These are phyloP conservation scores for carrot (Daucus carota) DNA, from an alignment of 129 eudicot genomes.

Conservation along the genomic window DNA sequence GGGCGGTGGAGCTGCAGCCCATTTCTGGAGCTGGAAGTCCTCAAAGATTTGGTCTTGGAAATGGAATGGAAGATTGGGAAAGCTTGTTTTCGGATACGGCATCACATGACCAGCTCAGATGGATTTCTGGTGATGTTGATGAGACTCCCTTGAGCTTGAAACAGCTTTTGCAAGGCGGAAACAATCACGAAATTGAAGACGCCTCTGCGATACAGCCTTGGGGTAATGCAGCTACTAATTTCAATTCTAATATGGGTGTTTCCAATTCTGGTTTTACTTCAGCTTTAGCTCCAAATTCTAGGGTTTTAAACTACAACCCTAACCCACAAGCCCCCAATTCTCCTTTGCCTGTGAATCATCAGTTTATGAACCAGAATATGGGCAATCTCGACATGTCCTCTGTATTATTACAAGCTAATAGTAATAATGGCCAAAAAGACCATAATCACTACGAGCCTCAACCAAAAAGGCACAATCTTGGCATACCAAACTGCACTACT, in stretches of 20 bases:
- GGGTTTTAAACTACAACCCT: not conserved
- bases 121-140: slow-evolving; percentile 58
- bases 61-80: slow-evolving; percentile 60
- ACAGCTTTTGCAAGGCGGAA: slow-evolving; percentile 31
- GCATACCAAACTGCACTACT: slow-evolving; percentile 3
- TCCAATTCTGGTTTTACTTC: slow-evolving; percentile 14
- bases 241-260: slow-evolving; percentile 12
- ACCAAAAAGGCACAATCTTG: slow-evolving; percentile 26
- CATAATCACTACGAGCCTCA: slow-evolving; percentile 23
- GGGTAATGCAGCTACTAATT: slow-evolving; percentile 14
- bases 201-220: slow-evolving; percentile 4
- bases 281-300: slow-evolving; percentile 16
- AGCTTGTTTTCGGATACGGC: slow-evolving; percentile 42
- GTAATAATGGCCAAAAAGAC: not conserved
- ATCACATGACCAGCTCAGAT: slow-evolving; percentile 50
- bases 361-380: slow-evolving; percentile 4
- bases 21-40: slow-evolving; percentile 27
- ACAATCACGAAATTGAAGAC: slow-evolving; percentile 17
- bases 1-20: slow-evolving; percentile 44
- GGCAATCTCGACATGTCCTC: not conserved
- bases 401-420: slow-evolving; percentile 3
- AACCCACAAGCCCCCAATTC: slow-evolving; percentile 25
- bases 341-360: slow-evolving; percentile 15
- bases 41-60: slow-evolving; percentile 35
- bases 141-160: slow-evolving; percentile 38